These are phyloP conservation scores for Leccinum rimulosum DNA, from an alignment of 768 basidiomycete species.

Conservation along the genomic window DNA sequence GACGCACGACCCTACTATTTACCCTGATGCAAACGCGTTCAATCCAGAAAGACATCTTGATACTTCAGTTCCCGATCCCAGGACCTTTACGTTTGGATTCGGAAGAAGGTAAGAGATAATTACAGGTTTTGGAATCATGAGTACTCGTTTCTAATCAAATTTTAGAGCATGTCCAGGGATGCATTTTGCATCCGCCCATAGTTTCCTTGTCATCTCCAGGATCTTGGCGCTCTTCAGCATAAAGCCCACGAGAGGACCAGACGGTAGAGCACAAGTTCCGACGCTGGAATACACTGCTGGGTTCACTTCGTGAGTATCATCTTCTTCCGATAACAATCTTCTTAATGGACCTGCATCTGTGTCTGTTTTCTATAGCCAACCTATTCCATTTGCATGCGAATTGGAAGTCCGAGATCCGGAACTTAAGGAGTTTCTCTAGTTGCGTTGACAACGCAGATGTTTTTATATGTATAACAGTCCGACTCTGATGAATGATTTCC, in stretches of 20 bases:
- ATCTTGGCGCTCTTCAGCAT: constrained; percentile 27
- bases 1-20: constrained; percentile 29
- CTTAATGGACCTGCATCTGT: neutral
- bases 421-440: neutral
- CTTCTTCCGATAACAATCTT: neutral
- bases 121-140: neutral
- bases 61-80: constrained; percentile 17
- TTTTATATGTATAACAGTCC: neutral
- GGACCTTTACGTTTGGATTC: constrained; percentile 18
- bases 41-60: constrained; percentile 27
- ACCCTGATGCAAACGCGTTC: constrained; percentile 30
- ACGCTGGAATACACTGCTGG: constrained; percentile 1
- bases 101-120: constrained; percentile 14
- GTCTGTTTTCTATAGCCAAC: neutral
- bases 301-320: constrained; percentile 3
- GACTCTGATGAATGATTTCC: neutral
- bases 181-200: constrained; percentile 19
- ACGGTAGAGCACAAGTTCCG: constrained; percentile 21
- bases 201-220: constrained; percentile 21
- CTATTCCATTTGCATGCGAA: constrained; percentile 1
- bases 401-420: constrained; percentile 2
- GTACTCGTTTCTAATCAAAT: neutral
- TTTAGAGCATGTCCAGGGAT: constrained; percentile 16
- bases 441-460: neutral
- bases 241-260: constrained; percentile 13